Conservation (phyloP, 2,329 filamentous ascomycete species). For the Cadophora luteo-olivacea region DNA sequence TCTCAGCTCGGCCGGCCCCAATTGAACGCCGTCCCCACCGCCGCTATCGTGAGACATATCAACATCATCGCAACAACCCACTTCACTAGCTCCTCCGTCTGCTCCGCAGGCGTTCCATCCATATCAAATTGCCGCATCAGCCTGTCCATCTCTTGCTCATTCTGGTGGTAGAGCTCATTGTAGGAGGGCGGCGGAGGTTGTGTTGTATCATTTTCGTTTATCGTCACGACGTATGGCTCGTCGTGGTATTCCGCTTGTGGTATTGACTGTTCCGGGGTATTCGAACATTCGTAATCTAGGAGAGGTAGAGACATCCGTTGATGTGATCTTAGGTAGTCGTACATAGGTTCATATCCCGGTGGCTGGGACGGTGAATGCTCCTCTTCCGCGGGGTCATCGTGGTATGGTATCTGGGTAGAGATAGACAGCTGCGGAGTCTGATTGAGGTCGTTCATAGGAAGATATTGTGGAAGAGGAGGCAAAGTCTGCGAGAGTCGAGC, state of each 20-base stretch:
- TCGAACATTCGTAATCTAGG: slow-evolving; percentile 2
- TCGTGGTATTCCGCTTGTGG: slow-evolving; percentile 39
- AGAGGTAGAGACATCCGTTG: slow-evolving; percentile 4
- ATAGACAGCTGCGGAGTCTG: slow-evolving; percentile 21
- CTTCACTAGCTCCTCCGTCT: slow-evolving; percentile 40
- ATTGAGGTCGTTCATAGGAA: slow-evolving; percentile 21
- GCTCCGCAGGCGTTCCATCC: slow-evolving; percentile 34
- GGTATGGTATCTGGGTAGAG: slow-evolving; percentile 33
- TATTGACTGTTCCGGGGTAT: background rate
- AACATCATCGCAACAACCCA: slow-evolving; percentile 43
- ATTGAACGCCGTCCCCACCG: slow-evolving; percentile 41
- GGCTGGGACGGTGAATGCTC: slow-evolving; percentile 27
- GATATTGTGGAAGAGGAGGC: slow-evolving; percentile 36
- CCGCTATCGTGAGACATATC: slow-evolving; percentile 38
- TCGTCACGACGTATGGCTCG: slow-evolving; percentile 39
- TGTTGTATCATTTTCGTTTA: slow-evolving; percentile 23
- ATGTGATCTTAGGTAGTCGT: slow-evolving; percentile 40
- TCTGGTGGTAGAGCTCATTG: slow-evolving; percentile 35
- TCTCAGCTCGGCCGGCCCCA: slow-evolving; percentile 34
- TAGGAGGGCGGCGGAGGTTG: slow-evolving; percentile 39
- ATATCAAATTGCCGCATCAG: slow-evolving; percentile 33
- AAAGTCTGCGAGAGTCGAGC: slow-evolving; percentile 36
- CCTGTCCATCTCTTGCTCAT: slow-evolving; percentile 33
- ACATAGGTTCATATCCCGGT: slow-evolving; percentile 42
- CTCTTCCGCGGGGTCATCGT: slow-evolving; percentile 37